Conservation (phyloP, 768 basidiomycete genomes). For the Amanita molliuscula region DNA sequence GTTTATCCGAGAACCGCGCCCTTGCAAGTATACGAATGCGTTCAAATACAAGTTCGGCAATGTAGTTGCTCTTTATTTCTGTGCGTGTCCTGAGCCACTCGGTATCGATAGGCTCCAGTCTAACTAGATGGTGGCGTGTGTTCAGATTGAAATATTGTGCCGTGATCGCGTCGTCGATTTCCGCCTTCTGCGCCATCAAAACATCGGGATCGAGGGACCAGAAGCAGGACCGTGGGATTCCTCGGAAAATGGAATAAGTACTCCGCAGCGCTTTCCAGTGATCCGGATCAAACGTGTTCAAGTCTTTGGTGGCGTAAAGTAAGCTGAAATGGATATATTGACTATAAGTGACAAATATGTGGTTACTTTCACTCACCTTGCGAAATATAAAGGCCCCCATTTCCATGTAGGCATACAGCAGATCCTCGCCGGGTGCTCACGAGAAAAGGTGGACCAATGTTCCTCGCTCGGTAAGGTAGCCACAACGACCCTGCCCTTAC, state of each 20-base stretch:
- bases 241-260: slow-evolving; percentile 1
- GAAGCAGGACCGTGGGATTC: slow-evolving; percentile 7
- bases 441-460: slow-evolving; percentile 2
- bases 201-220: background rate
- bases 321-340: slow-evolving; percentile 1
- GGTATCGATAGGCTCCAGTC: slow-evolving; percentile 4
- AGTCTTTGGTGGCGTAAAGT: background rate
- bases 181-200: background rate
- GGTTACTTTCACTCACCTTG: background rate
- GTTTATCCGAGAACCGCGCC: background rate
- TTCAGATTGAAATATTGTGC: slow-evolving; percentile 2
- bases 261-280: background rate
- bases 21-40: background rate
- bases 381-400: background rate
- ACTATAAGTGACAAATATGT: background rate
- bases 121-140: slow-evolving; percentile 2
- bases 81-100: slow-evolving; percentile 2
- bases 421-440: background rate
- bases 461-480: slow-evolving; percentile 4
- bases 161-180: background rate
- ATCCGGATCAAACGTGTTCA: background rate
- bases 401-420: background rate
- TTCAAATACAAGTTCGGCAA: slow-evolving; percentile 1
- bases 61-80: slow-evolving; percentile 5
- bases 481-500: slow-evolving; percentile 8